Percentiles rank a stretch among this genome's conserved stretches.
Evolutionary conservation across 495 filamentous ascomycete species (phyloP).

Genomic region (Lepidopterella palustris): DNA sequence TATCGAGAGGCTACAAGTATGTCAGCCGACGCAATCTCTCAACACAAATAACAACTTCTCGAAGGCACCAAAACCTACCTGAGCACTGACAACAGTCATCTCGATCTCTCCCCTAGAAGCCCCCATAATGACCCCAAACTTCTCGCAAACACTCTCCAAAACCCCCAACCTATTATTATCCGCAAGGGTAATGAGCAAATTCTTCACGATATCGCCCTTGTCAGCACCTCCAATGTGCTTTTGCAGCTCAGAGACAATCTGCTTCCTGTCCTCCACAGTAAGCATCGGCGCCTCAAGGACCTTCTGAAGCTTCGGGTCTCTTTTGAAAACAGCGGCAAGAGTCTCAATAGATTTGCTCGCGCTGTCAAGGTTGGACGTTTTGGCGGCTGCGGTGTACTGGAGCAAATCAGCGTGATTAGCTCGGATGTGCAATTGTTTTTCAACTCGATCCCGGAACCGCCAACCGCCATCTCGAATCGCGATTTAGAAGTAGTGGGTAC

Average conservation of each 20-base stretch:
- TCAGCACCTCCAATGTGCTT: conserved; percentile 65
- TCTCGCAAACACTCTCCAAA: conserved; percentile 72
- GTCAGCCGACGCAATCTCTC: conserved; percentile 9
- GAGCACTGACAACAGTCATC: conserved; percentile 79
- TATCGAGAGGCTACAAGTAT: conserved; percentile 66
- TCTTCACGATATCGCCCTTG: conserved; percentile 79
- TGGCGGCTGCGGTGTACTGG: conserved; percentile 91
- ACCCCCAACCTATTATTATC: conserved; percentile 92
- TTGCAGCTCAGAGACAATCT: conserved; percentile 74
- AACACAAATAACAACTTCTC: background rate
- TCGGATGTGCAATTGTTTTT: conserved; percentile 6
- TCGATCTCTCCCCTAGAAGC: conserved; percentile 90
- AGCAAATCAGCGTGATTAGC: conserved; percentile 7
- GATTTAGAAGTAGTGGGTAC: conserved; percentile 29
- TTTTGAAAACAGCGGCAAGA: conserved; percentile 65
- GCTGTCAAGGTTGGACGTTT: conserved; percentile 74
- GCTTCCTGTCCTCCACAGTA: conserved; percentile 65
- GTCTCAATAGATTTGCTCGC: conserved; percentile 65
- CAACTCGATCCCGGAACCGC: background rate
- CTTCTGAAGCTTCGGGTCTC: conserved; percentile 66
- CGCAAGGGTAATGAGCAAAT: conserved; percentile 81
- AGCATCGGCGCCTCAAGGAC: conserved; percentile 81
- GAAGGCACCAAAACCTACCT: conserved; percentile 50
- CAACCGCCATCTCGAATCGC: conserved; percentile 10
- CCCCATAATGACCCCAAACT: conserved; percentile 81